These are phyloP conservation scores for Silybum marianum DNA, from an alignment of 129 eudicot species.

Conservation along the genomic window DNA sequence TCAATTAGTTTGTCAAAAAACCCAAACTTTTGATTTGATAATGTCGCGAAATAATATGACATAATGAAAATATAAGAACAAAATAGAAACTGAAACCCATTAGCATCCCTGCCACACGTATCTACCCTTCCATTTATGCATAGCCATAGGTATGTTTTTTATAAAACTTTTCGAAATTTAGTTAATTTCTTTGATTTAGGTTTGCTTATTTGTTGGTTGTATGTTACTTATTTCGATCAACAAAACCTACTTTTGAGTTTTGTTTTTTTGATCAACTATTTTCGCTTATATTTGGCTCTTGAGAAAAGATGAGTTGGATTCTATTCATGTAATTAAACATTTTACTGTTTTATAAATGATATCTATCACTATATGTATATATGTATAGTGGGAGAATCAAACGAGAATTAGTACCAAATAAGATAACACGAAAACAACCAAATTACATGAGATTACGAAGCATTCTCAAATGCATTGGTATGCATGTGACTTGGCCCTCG, in stretches of 20 bases:
- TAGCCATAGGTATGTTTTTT: too few species aligned
- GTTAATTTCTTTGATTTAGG: not conserved
- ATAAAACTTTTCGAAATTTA: not conserved
- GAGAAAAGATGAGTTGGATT: not conserved
- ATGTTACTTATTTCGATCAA: not conserved
- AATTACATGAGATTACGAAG: not conserved
- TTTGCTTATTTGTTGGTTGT: not conserved
- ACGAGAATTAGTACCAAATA: not conserved
- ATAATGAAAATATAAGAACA: too few species aligned
- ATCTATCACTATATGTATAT: not conserved
- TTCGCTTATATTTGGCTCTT: not conserved
- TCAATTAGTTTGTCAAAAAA: too few species aligned
- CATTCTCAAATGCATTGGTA: not conserved
- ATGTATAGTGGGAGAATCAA: not conserved
- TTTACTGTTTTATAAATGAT: not conserved
- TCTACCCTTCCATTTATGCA: not conserved
- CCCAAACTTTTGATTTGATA: too few species aligned
- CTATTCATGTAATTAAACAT: not conserved
- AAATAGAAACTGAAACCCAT: not conserved
- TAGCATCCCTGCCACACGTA: not conserved
- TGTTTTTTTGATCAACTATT: not conserved
- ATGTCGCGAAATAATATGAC: not conserved
- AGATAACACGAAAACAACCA: not conserved
- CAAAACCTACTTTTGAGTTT: not conserved
- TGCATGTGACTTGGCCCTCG: not conserved